Conservation (phyloP, 345 rosid genomes). For the Ceriops zippeliana region DNA sequence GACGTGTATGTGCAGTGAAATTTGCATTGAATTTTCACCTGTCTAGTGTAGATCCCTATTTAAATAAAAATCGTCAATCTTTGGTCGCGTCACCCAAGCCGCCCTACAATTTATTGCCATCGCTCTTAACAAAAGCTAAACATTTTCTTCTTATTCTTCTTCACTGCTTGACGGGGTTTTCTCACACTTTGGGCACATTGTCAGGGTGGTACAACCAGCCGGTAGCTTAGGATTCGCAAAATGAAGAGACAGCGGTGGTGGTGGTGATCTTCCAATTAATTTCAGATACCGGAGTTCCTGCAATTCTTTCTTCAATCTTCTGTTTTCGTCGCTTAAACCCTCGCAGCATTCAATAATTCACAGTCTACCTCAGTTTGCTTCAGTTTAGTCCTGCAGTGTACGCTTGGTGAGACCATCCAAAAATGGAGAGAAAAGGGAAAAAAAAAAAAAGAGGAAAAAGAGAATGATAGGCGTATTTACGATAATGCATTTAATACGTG, state of each 20-base stretch:
- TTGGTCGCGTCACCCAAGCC: too few species aligned
- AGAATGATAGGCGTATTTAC: not conserved
- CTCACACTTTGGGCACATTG: conserved; percentile 1
- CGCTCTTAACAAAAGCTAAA: too few species aligned
- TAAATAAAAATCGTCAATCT: too few species aligned
- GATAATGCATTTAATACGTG: not conserved
- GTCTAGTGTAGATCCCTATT: too few species aligned
- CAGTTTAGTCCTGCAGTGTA: conserved; percentile 41
- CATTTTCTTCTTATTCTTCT: too few species aligned
- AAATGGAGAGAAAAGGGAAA: not conserved
- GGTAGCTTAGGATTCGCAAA: not conserved
- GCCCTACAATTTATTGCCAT: too few species aligned
- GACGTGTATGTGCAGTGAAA: too few species aligned
- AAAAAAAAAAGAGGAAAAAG: not conserved
- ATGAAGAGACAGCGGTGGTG: not conserved
- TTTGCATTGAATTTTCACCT: too few species aligned
- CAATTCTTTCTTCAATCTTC: conserved; percentile 41
- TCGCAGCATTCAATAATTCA: conserved; percentile 42
- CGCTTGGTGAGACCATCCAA: too few species aligned
- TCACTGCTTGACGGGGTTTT: not conserved
- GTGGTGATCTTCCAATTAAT: not conserved
- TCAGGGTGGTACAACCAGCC: not conserved
- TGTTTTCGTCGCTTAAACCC: conserved; percentile 37
- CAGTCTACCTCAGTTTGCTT: conserved; percentile 49
- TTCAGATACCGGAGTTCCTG: conserved; percentile 29